phyloP scores from a whole-genome alignment of 2,329 filamentous ascomycete genomes.

The Alternaria metachromatica region DNA sequence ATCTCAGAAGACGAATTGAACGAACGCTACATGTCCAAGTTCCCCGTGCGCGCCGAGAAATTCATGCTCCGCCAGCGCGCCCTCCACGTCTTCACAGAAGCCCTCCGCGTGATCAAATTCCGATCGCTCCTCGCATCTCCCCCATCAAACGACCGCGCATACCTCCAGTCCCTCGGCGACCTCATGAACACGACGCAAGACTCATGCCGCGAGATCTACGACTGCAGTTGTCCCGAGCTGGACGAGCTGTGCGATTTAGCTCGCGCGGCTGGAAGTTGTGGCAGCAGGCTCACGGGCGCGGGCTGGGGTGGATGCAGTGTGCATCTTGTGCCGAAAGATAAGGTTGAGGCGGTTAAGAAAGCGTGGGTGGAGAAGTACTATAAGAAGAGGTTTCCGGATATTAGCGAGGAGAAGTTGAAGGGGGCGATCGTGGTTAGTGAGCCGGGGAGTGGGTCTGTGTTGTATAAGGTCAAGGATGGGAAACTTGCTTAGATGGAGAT shows the following conservation, averaged over 20 bases:
- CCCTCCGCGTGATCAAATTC: constrained; percentile 84
- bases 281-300: constrained; percentile 86
- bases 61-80: constrained; percentile 91
- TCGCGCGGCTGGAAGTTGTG: constrained; percentile 77
- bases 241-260: constrained; percentile 87
- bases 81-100: constrained; percentile 89
- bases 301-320: constrained; percentile 98
- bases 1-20: constrained; percentile 76
- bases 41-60: constrained; percentile 83
- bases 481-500: constrained; percentile 31
- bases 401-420: constrained; percentile 74
- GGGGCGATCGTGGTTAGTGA: constrained; percentile 88
- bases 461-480: constrained; percentile 44
- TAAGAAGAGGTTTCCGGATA: constrained; percentile 69
- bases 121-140: constrained; percentile 70
- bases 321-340: constrained; percentile 85
- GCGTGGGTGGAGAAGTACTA: constrained; percentile 87
- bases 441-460: constrained; percentile 72
- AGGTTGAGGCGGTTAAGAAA: constrained; percentile 76
- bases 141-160: constrained; percentile 62
- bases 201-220: constrained; percentile 85
- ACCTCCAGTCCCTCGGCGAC: constrained; percentile 74
- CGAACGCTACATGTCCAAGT: constrained; percentile 80
- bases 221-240: constrained; percentile 92
- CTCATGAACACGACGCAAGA: constrained; percentile 90